These are phyloP conservation scores for Scedosporium dehoogii DNA, from an alignment of 2,329 filamentous ascomycete genomes.

Conservation along the genomic window DNA sequence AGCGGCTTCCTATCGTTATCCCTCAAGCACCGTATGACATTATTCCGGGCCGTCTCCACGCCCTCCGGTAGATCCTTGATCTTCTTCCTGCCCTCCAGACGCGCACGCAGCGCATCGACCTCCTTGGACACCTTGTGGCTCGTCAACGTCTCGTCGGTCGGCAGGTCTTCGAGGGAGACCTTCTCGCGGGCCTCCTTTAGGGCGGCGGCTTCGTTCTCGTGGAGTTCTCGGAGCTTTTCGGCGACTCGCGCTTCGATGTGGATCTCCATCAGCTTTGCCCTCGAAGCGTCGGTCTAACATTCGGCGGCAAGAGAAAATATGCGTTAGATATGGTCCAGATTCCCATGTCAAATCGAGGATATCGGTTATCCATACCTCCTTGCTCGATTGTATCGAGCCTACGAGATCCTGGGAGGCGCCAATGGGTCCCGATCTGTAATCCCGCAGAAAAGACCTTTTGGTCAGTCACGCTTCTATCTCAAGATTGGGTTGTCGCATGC, in stretches of 20 bases:
- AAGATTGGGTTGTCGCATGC: not conserved
- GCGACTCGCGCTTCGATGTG: conserved; percentile 82
- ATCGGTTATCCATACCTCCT: conserved; percentile 54
- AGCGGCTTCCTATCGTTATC: conserved; percentile 78
- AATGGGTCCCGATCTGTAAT: conserved; percentile 25
- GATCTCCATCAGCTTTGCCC: conserved; percentile 72
- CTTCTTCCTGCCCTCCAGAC: conserved; percentile 53
- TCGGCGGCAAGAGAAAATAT: not conserved
- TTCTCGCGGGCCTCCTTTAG: conserved; percentile 61
- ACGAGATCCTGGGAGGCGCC: conserved; percentile 71
- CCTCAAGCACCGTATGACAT: conserved; percentile 71
- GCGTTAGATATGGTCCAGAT: not conserved
- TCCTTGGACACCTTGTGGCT: conserved; percentile 47
- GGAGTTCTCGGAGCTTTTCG: conserved; percentile 72
- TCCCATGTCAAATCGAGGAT: not conserved
- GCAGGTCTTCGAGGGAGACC: conserved; percentile 47
- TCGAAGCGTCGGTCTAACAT: conserved; percentile 74
- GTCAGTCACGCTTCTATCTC: not conserved
- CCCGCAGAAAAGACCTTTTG: not conserved
- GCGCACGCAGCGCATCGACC: conserved; percentile 45
- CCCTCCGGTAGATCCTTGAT: conserved; percentile 58
- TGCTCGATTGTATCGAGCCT: conserved; percentile 71
- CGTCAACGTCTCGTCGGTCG: conserved; percentile 24
- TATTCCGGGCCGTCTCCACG: conserved; percentile 64
- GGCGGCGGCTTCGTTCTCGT: conserved; percentile 57